Evolutionary conservation across 2,329 filamentous ascomycete genomes (phyloP), one percentile per base, ranked within the genome.

Genomic region (Colletotrichum cuscutae): DNA sequence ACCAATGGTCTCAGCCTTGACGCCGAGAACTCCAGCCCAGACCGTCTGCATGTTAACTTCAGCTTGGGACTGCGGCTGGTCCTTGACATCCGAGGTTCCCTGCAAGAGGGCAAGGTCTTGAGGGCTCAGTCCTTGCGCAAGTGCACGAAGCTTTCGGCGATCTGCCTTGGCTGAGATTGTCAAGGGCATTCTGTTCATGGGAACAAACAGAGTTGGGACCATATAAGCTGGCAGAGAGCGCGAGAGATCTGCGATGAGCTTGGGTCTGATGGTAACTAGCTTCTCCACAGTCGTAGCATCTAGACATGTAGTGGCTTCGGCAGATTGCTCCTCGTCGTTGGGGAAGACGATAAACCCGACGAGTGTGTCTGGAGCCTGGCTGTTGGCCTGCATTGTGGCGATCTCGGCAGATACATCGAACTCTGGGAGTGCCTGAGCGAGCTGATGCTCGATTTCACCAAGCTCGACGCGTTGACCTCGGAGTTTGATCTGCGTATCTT

Each of bases 401-500:
- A 49, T 49, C 42, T 49, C 42, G 42, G 42, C 42, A 49, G 42
- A 49, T 19, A 49, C 42, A 56, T 2, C 75, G 74, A 77, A n/a
- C 7, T 61, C 37, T 2, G 49, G 49, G 3, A 56, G 22, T 8
- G 49, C 46, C 13, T 32, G 0, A 8, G 12, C 73, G n/a, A 26
- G 52, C 11, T 54, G 52, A 26, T 26, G 22, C 24, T 74, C 68
- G 11, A 74, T 61, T 28, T 71, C 72, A 2, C 22, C 46, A 8
- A 54, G 24, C 61, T 64, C 61, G 12, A 64, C 15, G 26, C 61
- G 37, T 11, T 54, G 42, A 9, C 61, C 61, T 22, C 61, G 61
- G 49, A 64, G 62, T 67, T 77, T 77, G 49, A 77, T 73, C 65
- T 71, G 66, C 24, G 26, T 42, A 59, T 76, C 76, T 37, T 68